Base-by-base conservation (phyloP, 371 early-diverging fungal genomes). In the Mucor mucedo region DNA sequence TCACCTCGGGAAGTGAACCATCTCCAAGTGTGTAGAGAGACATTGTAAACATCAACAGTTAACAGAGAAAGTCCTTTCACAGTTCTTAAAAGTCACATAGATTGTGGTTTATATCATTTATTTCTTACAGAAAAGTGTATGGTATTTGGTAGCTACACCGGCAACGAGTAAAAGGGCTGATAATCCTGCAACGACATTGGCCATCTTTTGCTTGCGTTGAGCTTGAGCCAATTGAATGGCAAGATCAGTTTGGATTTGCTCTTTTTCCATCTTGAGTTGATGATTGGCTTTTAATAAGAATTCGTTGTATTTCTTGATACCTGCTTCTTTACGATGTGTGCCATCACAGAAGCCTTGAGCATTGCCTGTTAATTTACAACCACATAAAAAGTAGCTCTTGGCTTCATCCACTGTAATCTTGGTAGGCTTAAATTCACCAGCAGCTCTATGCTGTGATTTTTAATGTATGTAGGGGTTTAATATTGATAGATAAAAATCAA, bases 281-380 rank as follows among this genome's bases (percentile, higher is more conserved):
- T 52, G 48, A 28, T 75, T 75, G 63, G 75, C 68, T 53, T 71
- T 75, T 27, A 75, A 41, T 30, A 75, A 56, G 32, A 75, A 75
- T 50, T 71, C 71, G 44, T 75, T 75, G 62, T 75, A 75, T 50
- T 75, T 75, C 4, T 44, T 45, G 35, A 75, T 68, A 27, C 71
- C 75, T 64, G 71, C 75, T 47, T 75, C 75, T 58, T 75, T 75
- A 45, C 75, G 69, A 61, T 75, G 75, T 2, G 71, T 71, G 13
- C 75, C 75, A 59, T 75, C 75, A 61, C 71, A 75, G 60, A 71
- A 71, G 6, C 75, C 69, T 40, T 68, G 49, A 47, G 63, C 47
- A 45, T 71, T 59, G 38, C 71, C 66, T 11, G 71, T 75, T 35
- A 58, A 71, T 65, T 75, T 75, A 61, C 75, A 75, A 11, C 75